Base-by-base conservation (phyloP, 139 green algal species). In the Gonium pectorale region DNA sequence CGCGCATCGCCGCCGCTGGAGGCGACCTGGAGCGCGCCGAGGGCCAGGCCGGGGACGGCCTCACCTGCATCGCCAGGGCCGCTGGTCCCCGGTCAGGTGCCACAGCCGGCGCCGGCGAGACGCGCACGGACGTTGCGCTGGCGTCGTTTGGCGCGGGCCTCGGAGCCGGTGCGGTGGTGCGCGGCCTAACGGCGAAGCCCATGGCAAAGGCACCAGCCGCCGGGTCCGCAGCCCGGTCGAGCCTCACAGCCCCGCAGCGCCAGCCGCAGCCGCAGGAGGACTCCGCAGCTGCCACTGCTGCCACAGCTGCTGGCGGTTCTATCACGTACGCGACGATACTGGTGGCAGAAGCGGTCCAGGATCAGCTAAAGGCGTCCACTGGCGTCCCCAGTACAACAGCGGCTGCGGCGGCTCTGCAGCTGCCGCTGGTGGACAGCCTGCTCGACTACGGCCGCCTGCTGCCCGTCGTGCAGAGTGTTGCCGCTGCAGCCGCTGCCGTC, bases 131-230 rank as follows among this genome's bases (percentile, higher is more conserved):
- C 43, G 74, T 82, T 29, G 21, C 27, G 59, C 29, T 79, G 38
- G 22, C 29, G 29, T 1, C 17, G 15, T 17, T 52, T 19, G 68
- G 19, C 8, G 5, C 44, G 15, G 46, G 46, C 15, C 35, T 40
- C 13, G 38, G 67, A 49, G 27, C 7, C 15, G 29, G 41, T 29
- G 38, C 74, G 31, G 38, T 67, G 41, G 27, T 82, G 59, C 35
- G n/a, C 24, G 82, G 82, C 27, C 46, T 87, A 71, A 2, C 83
- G 6, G 82, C 82, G 17, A 87, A 87, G 70, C 68, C 54, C 27
- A 33, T 69, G 73, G 27, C 69, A 7, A 11, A 44, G 17, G 3
- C 44, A 5, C 9, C 15, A 13, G 5, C 64, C 64, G 64, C 35
- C 35, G 33, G 35, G 13, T 27, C 64, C 35, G 33, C 64, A 9